Evolutionary conservation across 768 basidiomycete genomes (phyloP).

Genomic region (Sporobolomyces roseus): DNA sequence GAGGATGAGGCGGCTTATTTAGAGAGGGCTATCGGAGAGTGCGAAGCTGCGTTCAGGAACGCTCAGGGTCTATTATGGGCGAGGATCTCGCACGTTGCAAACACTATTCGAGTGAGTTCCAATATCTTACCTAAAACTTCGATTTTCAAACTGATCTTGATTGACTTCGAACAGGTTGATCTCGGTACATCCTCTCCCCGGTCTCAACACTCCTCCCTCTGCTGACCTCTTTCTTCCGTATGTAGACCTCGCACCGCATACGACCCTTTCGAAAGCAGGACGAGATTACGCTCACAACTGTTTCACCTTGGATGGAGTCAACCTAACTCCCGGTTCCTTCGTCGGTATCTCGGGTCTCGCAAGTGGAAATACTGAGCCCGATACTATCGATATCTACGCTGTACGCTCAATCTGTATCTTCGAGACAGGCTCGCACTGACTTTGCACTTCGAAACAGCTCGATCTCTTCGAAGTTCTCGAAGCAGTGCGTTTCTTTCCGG

Average conservation of each 20-base stretch:
- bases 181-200: slow-evolving; percentile 12
- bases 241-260: slow-evolving; percentile 43
- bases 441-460: too few relatives aligned
- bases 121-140: neutral
- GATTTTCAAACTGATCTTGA: neutral
- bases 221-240: slow-evolving; percentile 3
- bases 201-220: too few relatives aligned
- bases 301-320: slow-evolving; percentile 40
- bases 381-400: slow-evolving; percentile 45
- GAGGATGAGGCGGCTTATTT: slow-evolving; percentile 42
- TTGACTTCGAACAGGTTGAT: slow-evolving; percentile 32
- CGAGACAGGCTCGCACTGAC: too few relatives aligned
- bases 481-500: too few relatives aligned
- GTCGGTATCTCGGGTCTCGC: slow-evolving; percentile 43
- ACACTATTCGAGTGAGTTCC: slow-evolving; percentile 34
- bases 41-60: slow-evolving; percentile 45
- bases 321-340: slow-evolving; percentile 28
- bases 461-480: slow-evolving; percentile 33
- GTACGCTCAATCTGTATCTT: too few relatives aligned
- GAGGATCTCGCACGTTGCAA: slow-evolving; percentile 40
- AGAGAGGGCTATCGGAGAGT: slow-evolving; percentile 40
- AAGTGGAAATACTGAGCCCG: slow-evolving; percentile 43
- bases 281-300: slow-evolving; percentile 45
- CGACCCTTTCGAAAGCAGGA: slow-evolving; percentile 42
- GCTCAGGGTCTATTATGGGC: slow-evolving; percentile 45